Conservation (phyloP, 31 red algal species). For the Porphyra umbilicalis region DNA sequence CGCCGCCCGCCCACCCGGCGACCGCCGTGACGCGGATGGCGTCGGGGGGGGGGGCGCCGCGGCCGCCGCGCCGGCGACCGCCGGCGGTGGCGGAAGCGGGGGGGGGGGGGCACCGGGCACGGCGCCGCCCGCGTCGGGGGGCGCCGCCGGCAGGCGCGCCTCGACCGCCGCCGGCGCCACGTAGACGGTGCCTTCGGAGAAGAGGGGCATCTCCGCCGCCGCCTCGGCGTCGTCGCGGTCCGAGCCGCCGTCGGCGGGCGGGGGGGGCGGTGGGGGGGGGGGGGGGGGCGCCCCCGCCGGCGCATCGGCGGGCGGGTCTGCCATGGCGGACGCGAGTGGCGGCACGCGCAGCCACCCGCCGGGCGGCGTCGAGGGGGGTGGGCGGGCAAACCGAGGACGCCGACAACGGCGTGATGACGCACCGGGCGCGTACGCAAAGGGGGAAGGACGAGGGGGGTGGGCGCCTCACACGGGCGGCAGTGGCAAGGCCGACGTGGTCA, state of each 20-base stretch:
- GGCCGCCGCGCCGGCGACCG: background rate
- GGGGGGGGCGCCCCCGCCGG: too few relatives aligned
- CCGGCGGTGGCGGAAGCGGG: background rate
- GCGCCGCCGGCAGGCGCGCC: background rate
- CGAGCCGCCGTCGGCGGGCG: background rate
- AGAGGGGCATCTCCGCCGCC: background rate
- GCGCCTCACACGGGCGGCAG: too few relatives aligned
- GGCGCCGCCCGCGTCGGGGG: background rate
- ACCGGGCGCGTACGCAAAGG: too few relatives aligned
- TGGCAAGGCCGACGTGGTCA: too few relatives aligned
- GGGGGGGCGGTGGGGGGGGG: background rate
- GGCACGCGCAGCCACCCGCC: too few relatives aligned
- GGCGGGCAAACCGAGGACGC: too few relatives aligned
- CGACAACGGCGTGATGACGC: too few relatives aligned
- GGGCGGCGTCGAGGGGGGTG: too few relatives aligned
- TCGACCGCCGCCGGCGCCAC: background rate
- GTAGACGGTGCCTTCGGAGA: background rate
- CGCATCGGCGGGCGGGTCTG: background rate
- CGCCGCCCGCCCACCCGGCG: background rate
- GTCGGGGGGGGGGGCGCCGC: background rate
- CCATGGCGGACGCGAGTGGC: too few relatives aligned
- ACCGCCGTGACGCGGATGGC: background rate
- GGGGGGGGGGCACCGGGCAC: too few relatives aligned
- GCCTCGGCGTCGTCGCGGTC: background rate
- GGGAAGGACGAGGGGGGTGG: too few relatives aligned